These are phyloP conservation scores for Cercospora sp. DNA, from an alignment of 2,329 filamentous ascomycete species.

Conservation along the genomic window DNA sequence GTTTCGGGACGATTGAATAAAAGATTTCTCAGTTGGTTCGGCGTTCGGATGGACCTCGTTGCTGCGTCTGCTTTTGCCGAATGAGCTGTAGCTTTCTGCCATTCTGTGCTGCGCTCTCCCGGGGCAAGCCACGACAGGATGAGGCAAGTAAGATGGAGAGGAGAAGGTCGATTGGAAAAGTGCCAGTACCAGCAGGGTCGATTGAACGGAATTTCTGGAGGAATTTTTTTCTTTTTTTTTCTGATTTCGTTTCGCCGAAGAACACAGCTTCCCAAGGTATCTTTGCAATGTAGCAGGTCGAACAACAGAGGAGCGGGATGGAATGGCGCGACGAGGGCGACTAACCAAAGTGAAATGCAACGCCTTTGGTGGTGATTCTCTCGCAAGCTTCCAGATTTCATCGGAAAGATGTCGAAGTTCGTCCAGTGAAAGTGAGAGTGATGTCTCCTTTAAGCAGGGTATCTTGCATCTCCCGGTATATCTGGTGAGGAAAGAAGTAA, in stretches of 20 bases:
- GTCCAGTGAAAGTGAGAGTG: slow-evolving; percentile 20
- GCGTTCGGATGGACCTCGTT: neutral
- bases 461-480: slow-evolving; percentile 26
- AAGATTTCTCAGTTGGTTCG: neutral
- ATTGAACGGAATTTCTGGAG: neutral
- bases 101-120: slow-evolving; percentile 22
- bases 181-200: neutral
- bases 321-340: slow-evolving; percentile 39
- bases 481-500: slow-evolving; percentile 24
- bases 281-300: slow-evolving; percentile 40
- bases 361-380: slow-evolving; percentile 29
- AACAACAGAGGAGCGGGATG: slow-evolving; percentile 48
- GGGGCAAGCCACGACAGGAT: slow-evolving; percentile 39
- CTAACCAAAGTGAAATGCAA: slow-evolving; percentile 37
- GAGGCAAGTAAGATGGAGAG: slow-evolving; percentile 36
- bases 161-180: slow-evolving; percentile 28
- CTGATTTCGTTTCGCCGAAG: neutral
- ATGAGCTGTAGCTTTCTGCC: slow-evolving; percentile 30
- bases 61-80: slow-evolving; percentile 34
- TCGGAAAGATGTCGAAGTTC: slow-evolving; percentile 23
- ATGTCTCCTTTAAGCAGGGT: slow-evolving; percentile 13
- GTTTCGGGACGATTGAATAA: neutral
- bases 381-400: slow-evolving; percentile 28
- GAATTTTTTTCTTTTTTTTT: neutral
- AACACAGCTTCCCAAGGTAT: slow-evolving; percentile 32